Percentiles rank a stretch among this genome's conserved stretches.
Conservation (phyloP, 2,329 filamentous ascomycete genomes). For the Aureobasidium uvarum region DNA sequence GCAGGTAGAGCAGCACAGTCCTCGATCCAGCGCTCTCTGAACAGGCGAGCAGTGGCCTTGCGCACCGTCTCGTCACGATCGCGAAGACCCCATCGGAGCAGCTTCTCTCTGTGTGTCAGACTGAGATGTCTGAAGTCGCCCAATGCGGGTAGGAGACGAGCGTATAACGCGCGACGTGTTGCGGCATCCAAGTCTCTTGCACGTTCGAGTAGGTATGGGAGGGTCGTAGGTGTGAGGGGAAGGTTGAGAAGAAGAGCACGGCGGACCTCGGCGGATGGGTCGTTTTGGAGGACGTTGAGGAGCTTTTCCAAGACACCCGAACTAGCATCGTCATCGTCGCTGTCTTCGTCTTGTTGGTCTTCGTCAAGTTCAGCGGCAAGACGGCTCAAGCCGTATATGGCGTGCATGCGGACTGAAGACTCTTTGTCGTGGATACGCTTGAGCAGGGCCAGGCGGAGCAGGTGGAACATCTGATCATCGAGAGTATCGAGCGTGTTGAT, state of each 20-base stretch:
- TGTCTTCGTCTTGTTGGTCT: slow-evolving; percentile 62
- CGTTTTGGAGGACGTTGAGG: slow-evolving; percentile 85
- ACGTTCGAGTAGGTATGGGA: slow-evolving; percentile 85
- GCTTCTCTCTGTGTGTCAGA: slow-evolving; percentile 89
- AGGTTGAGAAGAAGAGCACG: slow-evolving; percentile 85
- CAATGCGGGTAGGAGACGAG: slow-evolving; percentile 77
- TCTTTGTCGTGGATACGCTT: slow-evolving; percentile 93
- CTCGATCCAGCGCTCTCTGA: slow-evolving; percentile 96
- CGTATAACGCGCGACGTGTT: slow-evolving; percentile 82
- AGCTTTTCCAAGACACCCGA: slow-evolving; percentile 77
- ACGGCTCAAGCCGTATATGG: slow-evolving; percentile 82
- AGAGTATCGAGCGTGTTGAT: slow-evolving; percentile 91
- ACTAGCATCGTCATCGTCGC: slow-evolving; percentile 61
- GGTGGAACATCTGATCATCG: slow-evolving; percentile 85
- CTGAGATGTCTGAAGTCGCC: slow-evolving; percentile 95
- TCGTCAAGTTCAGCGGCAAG: slow-evolving; percentile 70
- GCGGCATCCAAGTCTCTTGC: slow-evolving; percentile 84
- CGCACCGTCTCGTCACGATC: slow-evolving; percentile 93
- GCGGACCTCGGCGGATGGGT: slow-evolving; percentile 89
- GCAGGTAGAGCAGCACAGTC: slow-evolving; percentile 74
- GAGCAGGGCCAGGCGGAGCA: slow-evolving; percentile 73
- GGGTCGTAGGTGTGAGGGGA: slow-evolving; percentile 76
- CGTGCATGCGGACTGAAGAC: slow-evolving; percentile 85
- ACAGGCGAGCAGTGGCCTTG: slow-evolving; percentile 84
- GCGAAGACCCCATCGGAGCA: slow-evolving; percentile 89